These are phyloP conservation scores for Jackrogersella minutella DNA, from an alignment of 495 filamentous ascomycete genomes.

Conservation along the genomic window DNA sequence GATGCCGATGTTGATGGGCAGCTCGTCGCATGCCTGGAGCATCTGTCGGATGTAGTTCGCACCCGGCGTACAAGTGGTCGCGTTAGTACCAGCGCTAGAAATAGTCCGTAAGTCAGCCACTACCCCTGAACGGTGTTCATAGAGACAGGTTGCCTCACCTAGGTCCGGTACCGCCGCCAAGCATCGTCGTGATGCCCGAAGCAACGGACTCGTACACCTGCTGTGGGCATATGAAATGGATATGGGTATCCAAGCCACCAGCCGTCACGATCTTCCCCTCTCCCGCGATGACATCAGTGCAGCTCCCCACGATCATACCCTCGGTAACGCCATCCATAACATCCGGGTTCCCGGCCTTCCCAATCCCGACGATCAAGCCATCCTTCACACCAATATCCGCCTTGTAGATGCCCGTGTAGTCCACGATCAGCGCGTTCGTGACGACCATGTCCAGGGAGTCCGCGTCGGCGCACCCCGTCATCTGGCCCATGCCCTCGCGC, in stretches of 20 bases:
- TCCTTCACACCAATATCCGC: slow-evolving; percentile 95
- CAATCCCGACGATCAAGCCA: slow-evolving; percentile 87
- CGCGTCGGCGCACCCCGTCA: slow-evolving; percentile 72
- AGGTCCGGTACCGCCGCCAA: slow-evolving; percentile 94
- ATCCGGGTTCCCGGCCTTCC: slow-evolving; percentile 96
- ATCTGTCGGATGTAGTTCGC: slow-evolving; percentile 86
- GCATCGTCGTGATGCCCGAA: slow-evolving; percentile 89
- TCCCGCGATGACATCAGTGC: slow-evolving; percentile 95
- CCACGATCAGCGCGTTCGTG: slow-evolving; percentile 91
- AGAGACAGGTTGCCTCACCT: slow-evolving; percentile 51
- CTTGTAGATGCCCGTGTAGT: slow-evolving; percentile 94
- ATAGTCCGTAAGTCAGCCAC: slow-evolving; percentile 18
- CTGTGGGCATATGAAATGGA: slow-evolving; percentile 97
- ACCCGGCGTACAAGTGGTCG: slow-evolving; percentile 94
- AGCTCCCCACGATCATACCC: slow-evolving; percentile 83
- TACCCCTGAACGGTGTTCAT: not conserved
- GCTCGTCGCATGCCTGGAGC: slow-evolving; percentile 84
- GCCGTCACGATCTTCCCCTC: slow-evolving; percentile 94
- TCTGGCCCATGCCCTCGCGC: slow-evolving; percentile 96
- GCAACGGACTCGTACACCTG: slow-evolving; percentile 87
- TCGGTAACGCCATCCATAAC: slow-evolving; percentile 88
- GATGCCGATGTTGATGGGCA: slow-evolving; percentile 94
- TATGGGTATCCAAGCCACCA: slow-evolving; percentile 91
- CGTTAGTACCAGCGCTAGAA: slow-evolving; percentile 84
- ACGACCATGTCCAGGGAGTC: slow-evolving; percentile 87